Base-by-base conservation (phyloP, 2,329 filamentous ascomycete species). In the Trichophyton rubrum region DNA sequence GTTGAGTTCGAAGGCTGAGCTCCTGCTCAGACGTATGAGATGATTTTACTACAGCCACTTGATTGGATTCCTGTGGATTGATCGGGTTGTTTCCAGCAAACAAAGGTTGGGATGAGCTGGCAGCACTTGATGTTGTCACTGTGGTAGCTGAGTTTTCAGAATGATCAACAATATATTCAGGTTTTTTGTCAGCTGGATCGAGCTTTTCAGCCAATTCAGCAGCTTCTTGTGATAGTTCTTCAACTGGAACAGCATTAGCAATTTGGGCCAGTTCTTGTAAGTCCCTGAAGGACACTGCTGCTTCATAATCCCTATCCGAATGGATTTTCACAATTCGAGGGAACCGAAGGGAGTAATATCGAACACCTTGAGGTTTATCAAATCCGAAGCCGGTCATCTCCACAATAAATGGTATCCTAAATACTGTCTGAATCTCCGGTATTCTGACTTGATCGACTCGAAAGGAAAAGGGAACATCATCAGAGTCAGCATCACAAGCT, bases 381-480 rank as follows among this genome's bases (percentile, higher is more conserved):
- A 90, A 96, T 0, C 86, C 85, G 63, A 89, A 88, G 59, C 89
- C 91, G 24, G 88, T 79, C 62, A 95, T 77, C 66, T 95, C 91
- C 60, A 90, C 88, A 0, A 96, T 83, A 20, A 89, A 81, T 0
- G 90, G 90, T 0, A 79, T 76, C 5, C 79, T 80, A 70, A 95
- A 95, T 0, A 85, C 72, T 3, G 71, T 67, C 30, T 72, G 70
- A 61, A 76, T 72, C 22, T 63, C 60, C 0, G 73, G 68, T 4
- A 76, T 64, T 38, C 63, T 63, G 15, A 58, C 76, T 9, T 74
- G 71, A 9, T 80, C 76, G 20, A 80, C 73, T 15, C 77, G 73
- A 7, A 87, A 66, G 1, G 71, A 65, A 51, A 83, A 79, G 0
- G 68, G 66, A 0, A 67, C 62, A 7, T 67, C 68, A 3, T 60